Base-by-base conservation (phyloP, 129 eudicot species). In the Centaurea solstitialis region DNA sequence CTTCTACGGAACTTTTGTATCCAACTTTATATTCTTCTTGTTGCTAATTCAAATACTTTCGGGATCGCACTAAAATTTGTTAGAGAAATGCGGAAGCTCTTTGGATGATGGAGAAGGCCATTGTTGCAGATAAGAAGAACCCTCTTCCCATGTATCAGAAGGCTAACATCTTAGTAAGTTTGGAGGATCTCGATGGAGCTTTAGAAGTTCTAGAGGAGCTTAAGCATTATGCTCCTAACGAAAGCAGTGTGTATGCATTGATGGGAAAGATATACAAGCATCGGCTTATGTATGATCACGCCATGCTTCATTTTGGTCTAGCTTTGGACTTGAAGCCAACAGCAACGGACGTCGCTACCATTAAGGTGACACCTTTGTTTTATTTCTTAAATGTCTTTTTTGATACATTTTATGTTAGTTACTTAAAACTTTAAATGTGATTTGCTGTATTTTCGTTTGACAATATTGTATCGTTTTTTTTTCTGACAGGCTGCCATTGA, bases 311-410 rank as follows among this genome's bases (percentile, higher is more conserved):
- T 87, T 96, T 96, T 87, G 99, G 99, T 85, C 84, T 91, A 13
- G 98, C 98, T 39, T 85, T 96, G 88, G 99, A 96, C 87, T 79
- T 96, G 87, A 96, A 96, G 86, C 99, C 99, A 80, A 87, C 99
- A 22, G 97, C 99, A 61, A 87, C 97, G 0, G 99, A 96, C 85
- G 99, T 96, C 68, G 97, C 99, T 81, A 82, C 91, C 65, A 96
- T 96, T 37, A 96, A 96, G 99, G 99, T 96, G 12, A 37, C 5
- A 22, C 37, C 0, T 5, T 33, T 33, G 37, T 33, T 33, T 33
- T 33, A 4, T 33, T 33, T 33, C 37, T 33, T 33, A 33, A 33
- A 33, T 33, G 37, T 33, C 5, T 33, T 5, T 33, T 5, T 33
- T 33, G 37, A 33, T 33, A 33, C 37, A 1, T 33, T 33, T 33